A percentile compares a stretch with the other conserved stretches of the same genome.
phyloP scores from a whole-genome alignment of 2,329 filamentous ascomycete species.

The Setomelanomma holmii region DNA sequence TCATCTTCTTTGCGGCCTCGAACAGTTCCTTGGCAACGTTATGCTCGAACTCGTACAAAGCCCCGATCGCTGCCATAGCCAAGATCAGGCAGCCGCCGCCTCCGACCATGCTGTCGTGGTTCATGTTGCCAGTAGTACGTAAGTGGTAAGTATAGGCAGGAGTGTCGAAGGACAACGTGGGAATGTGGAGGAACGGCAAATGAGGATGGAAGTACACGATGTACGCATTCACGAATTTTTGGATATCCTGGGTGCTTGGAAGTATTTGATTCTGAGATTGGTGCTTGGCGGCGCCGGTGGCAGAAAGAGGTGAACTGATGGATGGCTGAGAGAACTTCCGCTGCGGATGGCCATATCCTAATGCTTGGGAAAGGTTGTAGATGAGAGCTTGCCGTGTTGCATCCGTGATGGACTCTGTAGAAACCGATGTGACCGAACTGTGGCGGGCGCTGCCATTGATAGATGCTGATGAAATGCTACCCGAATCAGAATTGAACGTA shows the following conservation, averaged over 20 bases:
- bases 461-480: slow-evolving; percentile 69
- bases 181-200: slow-evolving; percentile 90
- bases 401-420: slow-evolving; percentile 71
- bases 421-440: slow-evolving; percentile 66
- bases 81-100: slow-evolving; percentile 87
- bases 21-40: slow-evolving; percentile 83
- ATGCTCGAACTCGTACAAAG: slow-evolving; percentile 86
- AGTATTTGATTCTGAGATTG: slow-evolving; percentile 63
- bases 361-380: slow-evolving; percentile 66
- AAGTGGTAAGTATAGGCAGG: slow-evolving; percentile 68
- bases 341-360: slow-evolving; percentile 59
- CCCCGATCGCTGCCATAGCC: slow-evolving; percentile 86
- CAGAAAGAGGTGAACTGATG: slow-evolving; percentile 61
- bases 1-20: slow-evolving; percentile 93
- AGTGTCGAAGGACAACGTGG: slow-evolving; percentile 88
- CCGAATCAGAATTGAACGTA: slow-evolving; percentile 73
- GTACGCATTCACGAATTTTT: slow-evolving; percentile 89
- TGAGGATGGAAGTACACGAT: slow-evolving; percentile 93
- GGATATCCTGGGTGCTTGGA: slow-evolving; percentile 83
- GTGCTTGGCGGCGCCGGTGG: slow-evolving; percentile 35
- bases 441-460: slow-evolving; percentile 71
- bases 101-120: slow-evolving; percentile 66
- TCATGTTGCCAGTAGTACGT: slow-evolving; percentile 64
- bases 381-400: slow-evolving; percentile 69
- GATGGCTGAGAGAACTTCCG: slow-evolving; percentile 67